These are phyloP conservation scores for Pichia sporocuriosa DNA, from an alignment of 805 yeast species.

Conservation along the genomic window DNA sequence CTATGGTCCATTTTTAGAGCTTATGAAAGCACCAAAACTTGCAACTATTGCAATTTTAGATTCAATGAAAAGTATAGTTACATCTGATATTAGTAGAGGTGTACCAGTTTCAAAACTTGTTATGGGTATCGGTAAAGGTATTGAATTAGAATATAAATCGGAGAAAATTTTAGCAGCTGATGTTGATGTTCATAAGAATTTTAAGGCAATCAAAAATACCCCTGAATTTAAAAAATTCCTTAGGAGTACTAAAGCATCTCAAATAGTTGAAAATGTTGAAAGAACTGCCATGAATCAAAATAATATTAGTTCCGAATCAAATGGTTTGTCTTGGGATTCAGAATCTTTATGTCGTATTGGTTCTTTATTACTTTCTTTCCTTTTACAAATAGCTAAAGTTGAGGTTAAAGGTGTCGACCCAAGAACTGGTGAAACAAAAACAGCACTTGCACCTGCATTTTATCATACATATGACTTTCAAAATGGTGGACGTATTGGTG, in stretches of 20 bases:
- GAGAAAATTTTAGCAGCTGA: conserved; percentile 57
- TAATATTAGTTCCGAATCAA: conserved; percentile 13
- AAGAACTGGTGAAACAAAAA: conserved; percentile 55
- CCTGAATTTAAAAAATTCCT: conserved; percentile 36
- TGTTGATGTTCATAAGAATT: conserved; percentile 46
- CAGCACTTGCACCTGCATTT: conserved; percentile 82
- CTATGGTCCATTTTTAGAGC: conserved; percentile 70
- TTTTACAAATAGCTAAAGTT: conserved; percentile 78
- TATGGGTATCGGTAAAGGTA: conserved; percentile 70
- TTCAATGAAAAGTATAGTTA: conserved; percentile 61
- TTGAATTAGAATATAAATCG: conserved; percentile 78
- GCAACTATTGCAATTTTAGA: conserved; percentile 82
- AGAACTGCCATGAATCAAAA: conserved; percentile 12
- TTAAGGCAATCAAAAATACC: conserved; percentile 42
- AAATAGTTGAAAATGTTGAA: conserved; percentile 24
- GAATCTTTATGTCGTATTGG: conserved; percentile 62
- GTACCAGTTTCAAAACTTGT: conserved; percentile 81
- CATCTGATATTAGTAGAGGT: conserved; percentile 73
- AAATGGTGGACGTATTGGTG: conserved; percentile 75
- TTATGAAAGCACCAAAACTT: conserved; percentile 74
- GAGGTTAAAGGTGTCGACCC: conserved; percentile 80
- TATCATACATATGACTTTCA: conserved; percentile 80
- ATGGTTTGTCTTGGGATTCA: conserved; percentile 24
- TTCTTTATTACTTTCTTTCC: conserved; percentile 63
- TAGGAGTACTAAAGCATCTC: conserved; percentile 26